Conservation (phyloP, 73 alveolate species). For the Tetrahymena borealis region DNA sequence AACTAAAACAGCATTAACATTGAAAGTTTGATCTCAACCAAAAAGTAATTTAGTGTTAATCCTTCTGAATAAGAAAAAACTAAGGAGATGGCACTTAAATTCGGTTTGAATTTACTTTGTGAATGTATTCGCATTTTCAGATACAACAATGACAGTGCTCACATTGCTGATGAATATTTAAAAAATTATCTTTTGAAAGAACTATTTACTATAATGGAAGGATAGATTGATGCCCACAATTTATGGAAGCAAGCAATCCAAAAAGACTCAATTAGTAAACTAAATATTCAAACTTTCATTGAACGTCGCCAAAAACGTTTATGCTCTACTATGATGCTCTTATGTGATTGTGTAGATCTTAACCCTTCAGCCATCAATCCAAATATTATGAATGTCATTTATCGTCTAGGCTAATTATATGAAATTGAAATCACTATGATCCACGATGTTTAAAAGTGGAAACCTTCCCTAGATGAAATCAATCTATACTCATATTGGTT, state of each 20-base stretch:
- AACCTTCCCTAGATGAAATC: constrained; percentile 8
- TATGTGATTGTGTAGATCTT: constrained; percentile 37
- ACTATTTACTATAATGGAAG: constrained; percentile 18
- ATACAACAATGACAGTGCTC: constrained; percentile 32
- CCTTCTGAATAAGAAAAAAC: background rate
- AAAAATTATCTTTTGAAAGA: constrained; percentile 31
- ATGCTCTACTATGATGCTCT: constrained; percentile 42
- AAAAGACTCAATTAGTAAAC: background rate
- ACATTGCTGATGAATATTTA: constrained; percentile 12
- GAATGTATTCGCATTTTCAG: constrained; percentile 42
- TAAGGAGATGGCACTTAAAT: constrained; percentile 18
- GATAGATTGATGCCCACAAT: constrained; percentile 33
- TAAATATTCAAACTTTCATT: constrained; percentile 21
- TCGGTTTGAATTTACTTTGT: constrained; percentile 41
- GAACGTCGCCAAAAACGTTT: constrained; percentile 30
- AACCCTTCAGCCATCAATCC: constrained; percentile 7
- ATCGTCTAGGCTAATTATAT: constrained; percentile 27
- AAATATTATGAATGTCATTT: constrained; percentile 16
- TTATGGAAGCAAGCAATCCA: constrained; percentile 17
- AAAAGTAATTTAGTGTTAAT: background rate
- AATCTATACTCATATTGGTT: constrained; percentile 29
- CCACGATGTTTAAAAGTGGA: constrained; percentile 43
- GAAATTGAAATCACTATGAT: constrained; percentile 32
- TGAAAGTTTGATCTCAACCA: background rate
- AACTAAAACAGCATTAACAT: background rate